A percentile compares a stretch with the other conserved stretches of the same genome.
Evolutionary conservation across 768 basidiomycete species (phyloP).

Genomic region (Sutorius australiensis): DNA sequence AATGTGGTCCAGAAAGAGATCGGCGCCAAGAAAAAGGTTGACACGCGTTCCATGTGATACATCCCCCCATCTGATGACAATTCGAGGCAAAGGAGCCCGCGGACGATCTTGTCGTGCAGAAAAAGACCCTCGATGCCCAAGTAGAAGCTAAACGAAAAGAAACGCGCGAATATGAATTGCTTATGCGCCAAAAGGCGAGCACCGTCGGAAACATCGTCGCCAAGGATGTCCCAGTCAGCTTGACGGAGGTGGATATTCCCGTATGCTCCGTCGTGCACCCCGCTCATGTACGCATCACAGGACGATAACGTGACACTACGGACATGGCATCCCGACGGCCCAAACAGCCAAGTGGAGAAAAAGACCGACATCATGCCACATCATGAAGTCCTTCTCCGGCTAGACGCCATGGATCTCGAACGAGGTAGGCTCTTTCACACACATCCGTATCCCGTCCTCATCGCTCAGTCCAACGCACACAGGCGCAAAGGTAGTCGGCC

Average conservation of each 20-base stretch:
- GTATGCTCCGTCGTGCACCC: background rate
- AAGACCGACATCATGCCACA: conserved; percentile 86
- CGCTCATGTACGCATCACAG: conserved; percentile 36
- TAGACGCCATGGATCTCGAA: conserved; percentile 97
- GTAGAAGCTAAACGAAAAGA: conserved; percentile 74
- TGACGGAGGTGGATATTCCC: conserved; percentile 64
- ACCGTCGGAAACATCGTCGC: conserved; percentile 93
- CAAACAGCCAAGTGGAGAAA: conserved; percentile 66
- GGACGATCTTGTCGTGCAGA: conserved; percentile 79
- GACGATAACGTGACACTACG: conserved; percentile 84
- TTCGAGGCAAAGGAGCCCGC: conserved; percentile 85
- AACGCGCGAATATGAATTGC: conserved; percentile 67
- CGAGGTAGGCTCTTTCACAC: conserved; percentile 51
- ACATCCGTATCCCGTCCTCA: background rate
- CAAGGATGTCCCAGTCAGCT: conserved; percentile 76
- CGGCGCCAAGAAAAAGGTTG: conserved; percentile 86
- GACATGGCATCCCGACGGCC: conserved; percentile 84
- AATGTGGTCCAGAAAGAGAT: conserved; percentile 96
- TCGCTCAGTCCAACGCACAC: conserved; percentile 6
- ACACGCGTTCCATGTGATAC: background rate
- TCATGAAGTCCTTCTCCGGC: conserved; percentile 89
- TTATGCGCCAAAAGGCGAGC: conserved; percentile 77
- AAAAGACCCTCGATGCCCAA: conserved; percentile 80
- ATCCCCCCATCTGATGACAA: background rate
- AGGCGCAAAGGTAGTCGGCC: conserved; percentile 92